Conservation (phyloP, 2,329 filamentous ascomycete species). For the Ceratocystis cubensis region DNA sequence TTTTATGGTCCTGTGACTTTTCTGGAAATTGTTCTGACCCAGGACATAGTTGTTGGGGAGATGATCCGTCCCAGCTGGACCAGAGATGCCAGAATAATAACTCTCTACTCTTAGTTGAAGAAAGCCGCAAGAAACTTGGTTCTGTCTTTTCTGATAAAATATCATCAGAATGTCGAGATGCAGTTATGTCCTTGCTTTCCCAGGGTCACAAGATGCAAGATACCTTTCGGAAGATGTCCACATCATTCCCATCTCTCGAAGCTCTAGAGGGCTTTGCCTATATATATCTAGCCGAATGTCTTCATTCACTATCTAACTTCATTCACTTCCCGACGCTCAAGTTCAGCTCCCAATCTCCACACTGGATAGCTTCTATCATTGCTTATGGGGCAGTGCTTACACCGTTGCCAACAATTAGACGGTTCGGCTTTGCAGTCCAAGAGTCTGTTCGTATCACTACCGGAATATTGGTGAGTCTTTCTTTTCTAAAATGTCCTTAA, state of each 20-base stretch:
- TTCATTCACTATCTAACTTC: slow-evolving; percentile 45
- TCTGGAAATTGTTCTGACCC: slow-evolving; percentile 26
- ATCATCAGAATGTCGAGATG: slow-evolving; percentile 42
- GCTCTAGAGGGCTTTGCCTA: slow-evolving; percentile 49
- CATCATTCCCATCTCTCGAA: slow-evolving; percentile 49
- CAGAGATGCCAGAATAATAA: not conserved
- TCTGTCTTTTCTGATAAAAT: slow-evolving; percentile 35
- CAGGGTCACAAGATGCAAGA: slow-evolving; percentile 41
- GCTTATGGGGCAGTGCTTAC: slow-evolving; percentile 49
- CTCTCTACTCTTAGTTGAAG: slow-evolving; percentile 30
- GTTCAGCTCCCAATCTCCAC: slow-evolving; percentile 42
- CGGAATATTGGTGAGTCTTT: slow-evolving; percentile 24
- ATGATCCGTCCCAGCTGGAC: slow-evolving; percentile 34
- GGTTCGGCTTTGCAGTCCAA: slow-evolving; percentile 46
- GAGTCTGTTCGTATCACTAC: slow-evolving; percentile 36
- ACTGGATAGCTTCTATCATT: slow-evolving; percentile 47
- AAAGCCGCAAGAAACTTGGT: slow-evolving; percentile 30
- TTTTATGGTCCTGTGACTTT: slow-evolving; percentile 15
- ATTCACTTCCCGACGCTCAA: slow-evolving; percentile 50
- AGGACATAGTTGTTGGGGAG: slow-evolving; percentile 33
- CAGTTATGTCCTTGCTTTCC: slow-evolving; percentile 51
- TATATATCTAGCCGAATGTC: slow-evolving; percentile 45
- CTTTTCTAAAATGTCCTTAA: not conserved
- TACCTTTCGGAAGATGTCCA: slow-evolving; percentile 41
- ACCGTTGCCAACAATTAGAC: slow-evolving; percentile 44